Evolutionary conservation across 2,329 filamentous ascomycete genomes (phyloP), one percentile per base, ranked within the genome.

Genomic region (Pseudomassariella vexata): DNA sequence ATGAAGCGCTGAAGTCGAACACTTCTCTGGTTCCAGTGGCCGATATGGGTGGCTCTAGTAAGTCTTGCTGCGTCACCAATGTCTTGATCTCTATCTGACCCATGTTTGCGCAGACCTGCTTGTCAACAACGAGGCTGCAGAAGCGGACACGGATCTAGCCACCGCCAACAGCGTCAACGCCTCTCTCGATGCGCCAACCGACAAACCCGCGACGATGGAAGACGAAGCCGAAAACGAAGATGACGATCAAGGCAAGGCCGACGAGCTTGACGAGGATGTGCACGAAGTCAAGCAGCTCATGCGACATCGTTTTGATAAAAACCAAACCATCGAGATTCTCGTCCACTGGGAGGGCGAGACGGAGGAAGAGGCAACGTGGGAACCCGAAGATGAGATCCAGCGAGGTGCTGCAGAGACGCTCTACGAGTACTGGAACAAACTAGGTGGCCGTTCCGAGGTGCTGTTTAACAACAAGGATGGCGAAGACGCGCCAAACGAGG

Each of bases 301-400:
- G n/a, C 22, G 42, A n/a, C 48, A 54, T 19, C 44, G 47, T 6
- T 42, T 48, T 39, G 24, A 38, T 7, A 6, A 20, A 9, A 45
- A 48, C 14, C 20, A 30, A 6, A 38, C 28, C 6, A 46, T 59
- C 24, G 50, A 58, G 28, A 30, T 59, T 7, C 41, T 52, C 5
- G 46, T 59, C 17, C 45, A 51, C 16, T 59, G 56, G 52, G 40
- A 19, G 3, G 49, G 44, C 9, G 50, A 53, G 29, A 32, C 31
- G 5, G 36, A 43, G 23, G 32, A 46, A 14, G 44, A 55, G 5
- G 46, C 45, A 5, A 55, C 51, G 4, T 60, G 54, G 54, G 56
- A 59, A 17, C 28, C 40, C 5, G 57, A 60, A 26, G 45, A 48
- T 10, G 53, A 53, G 33, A 53, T 60, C 25, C 57, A 60, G 23